phyloP scores from a whole-genome alignment of 345 rosid genomes.

The Bruguiera gymnorhiza region DNA sequence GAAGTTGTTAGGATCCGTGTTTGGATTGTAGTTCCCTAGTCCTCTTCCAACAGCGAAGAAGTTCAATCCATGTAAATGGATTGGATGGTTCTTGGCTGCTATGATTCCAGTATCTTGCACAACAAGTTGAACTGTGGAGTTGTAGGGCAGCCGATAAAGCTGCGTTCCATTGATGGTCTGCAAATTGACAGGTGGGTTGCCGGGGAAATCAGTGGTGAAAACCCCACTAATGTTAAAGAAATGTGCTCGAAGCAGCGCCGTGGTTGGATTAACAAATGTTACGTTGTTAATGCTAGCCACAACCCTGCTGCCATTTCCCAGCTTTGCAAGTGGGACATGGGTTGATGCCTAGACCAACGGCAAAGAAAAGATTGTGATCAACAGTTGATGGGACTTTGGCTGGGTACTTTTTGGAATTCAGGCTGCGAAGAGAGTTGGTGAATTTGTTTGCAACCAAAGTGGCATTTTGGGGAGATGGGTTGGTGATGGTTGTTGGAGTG shows the following conservation, averaged over 20 bases:
- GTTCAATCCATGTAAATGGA: slow-evolving; percentile 43
- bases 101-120: slow-evolving; percentile 44
- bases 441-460: slow-evolving; percentile 51
- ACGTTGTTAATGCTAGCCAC: slow-evolving; percentile 63
- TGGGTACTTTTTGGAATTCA: slow-evolving; percentile 57
- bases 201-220: slow-evolving; percentile 39
- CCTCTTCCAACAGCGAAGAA: slow-evolving; percentile 38
- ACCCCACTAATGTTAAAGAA: slow-evolving; percentile 38
- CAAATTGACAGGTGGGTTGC: slow-evolving; percentile 20
- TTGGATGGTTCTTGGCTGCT: slow-evolving; percentile 36
- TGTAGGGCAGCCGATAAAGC: slow-evolving; percentile 29
- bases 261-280: slow-evolving; percentile 58
- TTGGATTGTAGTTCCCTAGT: slow-evolving; percentile 31
- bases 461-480: slow-evolving; percentile 53
- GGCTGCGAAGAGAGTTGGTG: slow-evolving; percentile 43
- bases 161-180: slow-evolving; percentile 28
- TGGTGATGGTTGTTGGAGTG: slow-evolving; percentile 27
- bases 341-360: slow-evolving; percentile 48
- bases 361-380: slow-evolving; percentile 48
- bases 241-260: slow-evolving; percentile 64
- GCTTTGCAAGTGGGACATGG: slow-evolving; percentile 55
- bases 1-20: slow-evolving; percentile 29
- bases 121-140: slow-evolving; percentile 37
- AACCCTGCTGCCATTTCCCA: slow-evolving; percentile 45
- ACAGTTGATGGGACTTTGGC: slow-evolving; percentile 58